Evolutionary conservation across 306 rosid genomes (phyloP).

Genomic region (Gleditsia sinensis): DNA sequence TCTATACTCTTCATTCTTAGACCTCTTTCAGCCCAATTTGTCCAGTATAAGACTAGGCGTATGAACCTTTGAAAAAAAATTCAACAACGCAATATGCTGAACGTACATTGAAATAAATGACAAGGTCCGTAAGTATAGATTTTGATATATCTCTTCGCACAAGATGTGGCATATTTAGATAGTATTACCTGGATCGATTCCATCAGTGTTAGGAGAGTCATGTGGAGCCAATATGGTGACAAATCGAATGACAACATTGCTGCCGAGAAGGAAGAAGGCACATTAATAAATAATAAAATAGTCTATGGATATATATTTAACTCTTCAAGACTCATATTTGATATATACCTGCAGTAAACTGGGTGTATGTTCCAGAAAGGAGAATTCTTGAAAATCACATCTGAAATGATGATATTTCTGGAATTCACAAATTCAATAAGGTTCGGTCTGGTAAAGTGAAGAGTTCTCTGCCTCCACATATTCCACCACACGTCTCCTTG

Average conservation of each 20-base stretch:
- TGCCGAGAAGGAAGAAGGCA: slow-evolving; percentile 46
- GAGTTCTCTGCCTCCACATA: slow-evolving; percentile 94
- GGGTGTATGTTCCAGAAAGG: slow-evolving; percentile 99
- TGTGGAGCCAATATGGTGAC: slow-evolving; percentile 86
- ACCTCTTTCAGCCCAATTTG: neutral
- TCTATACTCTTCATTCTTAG: neutral
- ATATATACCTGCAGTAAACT: slow-evolving; percentile 82
- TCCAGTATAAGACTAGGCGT: neutral
- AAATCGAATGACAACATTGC: slow-evolving; percentile 80
- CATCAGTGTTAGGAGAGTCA: slow-evolving; percentile 98
- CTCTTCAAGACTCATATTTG: neutral
- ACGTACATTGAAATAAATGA: slow-evolving; percentile 6
- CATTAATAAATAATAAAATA: neutral
- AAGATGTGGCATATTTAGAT: slow-evolving; percentile 4
- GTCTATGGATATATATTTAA: neutral
- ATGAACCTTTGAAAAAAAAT: neutral
- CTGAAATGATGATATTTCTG: slow-evolving; percentile 66
- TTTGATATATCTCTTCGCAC: neutral
- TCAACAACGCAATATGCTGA: neutral
- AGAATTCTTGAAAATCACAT: slow-evolving; percentile 77
- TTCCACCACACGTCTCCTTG: slow-evolving; percentile 96
- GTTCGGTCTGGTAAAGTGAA: slow-evolving; percentile 80
- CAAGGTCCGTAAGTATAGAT: neutral
- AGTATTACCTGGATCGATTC: slow-evolving; percentile 85
- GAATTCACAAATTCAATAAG: slow-evolving; percentile 85